Base-by-base conservation (phyloP, 1,139 yeast species). In the Candida sp. region DNA sequence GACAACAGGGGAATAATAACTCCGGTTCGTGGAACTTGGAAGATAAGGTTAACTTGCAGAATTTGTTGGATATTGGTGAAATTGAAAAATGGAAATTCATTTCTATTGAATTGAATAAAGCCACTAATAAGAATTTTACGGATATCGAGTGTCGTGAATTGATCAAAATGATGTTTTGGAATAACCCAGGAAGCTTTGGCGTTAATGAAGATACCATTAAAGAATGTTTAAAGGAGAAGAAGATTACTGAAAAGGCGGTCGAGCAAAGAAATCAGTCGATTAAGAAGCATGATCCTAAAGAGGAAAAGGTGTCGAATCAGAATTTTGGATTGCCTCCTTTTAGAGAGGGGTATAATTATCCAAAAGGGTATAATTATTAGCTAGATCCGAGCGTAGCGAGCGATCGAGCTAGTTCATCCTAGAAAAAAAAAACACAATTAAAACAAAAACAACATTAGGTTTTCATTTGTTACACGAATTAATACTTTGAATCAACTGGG, bases 1-100 rank as follows among this genome's bases (percentile, higher is more conserved):
- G 95, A 2, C 95, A 86, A 58, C 95, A 86, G 54, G 93, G 95
- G 4, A 85, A 87, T 50, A 71, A 72, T 42, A 86, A 87, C 22
- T 74, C 83, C 4, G 77, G 82, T 30, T 75, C 79, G 35, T 84
- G 90, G 87, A 80, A 77, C 21, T 56, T 68, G 1, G 80, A 78
- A 21, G 90, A 84, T 59, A 75, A 79, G 11, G 49, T 62, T n/a
- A 68, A 70, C 21, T 65, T 85, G 37, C 81, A 77, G 49, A 61
- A 60, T 27, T 53, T 82, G 15, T 63, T 85, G n/a, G 93, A 86
- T 57, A 81, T 77, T 36, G 90, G 86, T 2, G 95, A 86, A 56
- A 53, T 77, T 41, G 89, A 84, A 48, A 86, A 86, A 58, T 83
- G 91, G 88, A 68, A 74, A 39, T 82, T 70, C 53, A 73, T 86